Evolutionary conservation across 1,139 yeast genomes (phyloP), one percentile per base, ranked within the genome.

Genomic region (Pichia sp.): DNA sequence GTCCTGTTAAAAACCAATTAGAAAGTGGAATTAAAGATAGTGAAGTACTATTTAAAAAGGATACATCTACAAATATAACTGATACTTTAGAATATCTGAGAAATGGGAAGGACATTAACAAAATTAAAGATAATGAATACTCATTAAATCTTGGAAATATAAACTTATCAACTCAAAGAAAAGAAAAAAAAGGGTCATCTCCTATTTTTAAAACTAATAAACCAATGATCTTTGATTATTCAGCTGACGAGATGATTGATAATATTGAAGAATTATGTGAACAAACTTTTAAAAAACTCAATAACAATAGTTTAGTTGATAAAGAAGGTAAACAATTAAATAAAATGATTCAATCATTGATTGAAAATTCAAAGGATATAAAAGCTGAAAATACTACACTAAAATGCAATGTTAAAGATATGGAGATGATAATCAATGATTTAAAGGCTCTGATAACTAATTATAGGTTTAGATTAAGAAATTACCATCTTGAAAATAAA

Each of bases 271-370:
- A 50, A 8, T 38, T 55, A 19, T 43, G 48, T 20, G 50, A 50
- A 16, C 53, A 50, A 32, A 52, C 59, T 7, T 53, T 50, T 40
- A 54, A 52, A 40, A 45, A 50, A 11, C 42, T 56, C n/a, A 50
- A 48, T 24, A 48, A 42, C 11, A 40, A 32, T 19, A 47, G 45
- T 38, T 24, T 42, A 5, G 35, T 33, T 14, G 43, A 41, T 27
- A 37, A 31, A 8, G 46, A 45, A 11, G 46, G 45, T 16, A 37
- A 42, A 33, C 33, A 41, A 21, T 20, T 47, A 6, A 45, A 43
- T 34, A 11, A 11, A 7, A 33, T 55, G 45, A 48, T 55, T 22
- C 43, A 43, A 26, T 42, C 49, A n/a, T 38, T 55, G 22, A 44
- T 52, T 7, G 47, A 47, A 22, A 52, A 53, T 25, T 38, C 51